Conservation (phyloP, 371 early-diverging fungal species). For the Mucor lusitanicus region DNA sequence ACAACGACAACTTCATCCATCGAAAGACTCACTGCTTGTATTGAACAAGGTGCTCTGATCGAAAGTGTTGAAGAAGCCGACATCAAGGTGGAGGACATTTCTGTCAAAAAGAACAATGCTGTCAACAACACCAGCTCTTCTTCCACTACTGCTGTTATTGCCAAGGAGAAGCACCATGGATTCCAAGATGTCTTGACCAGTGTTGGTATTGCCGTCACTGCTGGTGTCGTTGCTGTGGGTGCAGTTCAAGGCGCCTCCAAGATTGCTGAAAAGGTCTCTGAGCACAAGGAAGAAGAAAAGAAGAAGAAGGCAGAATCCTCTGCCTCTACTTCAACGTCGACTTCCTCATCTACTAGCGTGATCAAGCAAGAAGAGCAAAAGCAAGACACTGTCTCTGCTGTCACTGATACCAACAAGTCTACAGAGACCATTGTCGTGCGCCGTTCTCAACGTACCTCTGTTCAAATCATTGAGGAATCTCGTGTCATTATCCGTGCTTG, state of each 20-base stretch:
- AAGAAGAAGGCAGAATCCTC: neutral
- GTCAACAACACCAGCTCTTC: neutral
- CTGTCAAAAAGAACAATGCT: constrained; percentile 21
- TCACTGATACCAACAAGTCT: constrained; percentile 17
- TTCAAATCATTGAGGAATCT: constrained; percentile 32
- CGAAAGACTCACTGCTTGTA: constrained; percentile 20
- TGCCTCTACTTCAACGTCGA: neutral
- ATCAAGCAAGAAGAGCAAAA: constrained; percentile 1
- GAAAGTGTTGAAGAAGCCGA: constrained; percentile 30
- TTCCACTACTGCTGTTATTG: neutral
- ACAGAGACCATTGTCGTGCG: constrained; percentile 20
- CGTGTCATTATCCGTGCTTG: constrained; percentile 37
- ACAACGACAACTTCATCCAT: constrained; percentile 13
- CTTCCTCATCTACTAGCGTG: neutral
- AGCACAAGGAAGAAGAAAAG: neutral
- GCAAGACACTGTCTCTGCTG: constrained; percentile 7
- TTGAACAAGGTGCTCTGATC: constrained; percentile 30
- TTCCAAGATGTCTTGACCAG: constrained; percentile 20
- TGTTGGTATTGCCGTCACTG: constrained; percentile 26
- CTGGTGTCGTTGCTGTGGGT: constrained; percentile 19
- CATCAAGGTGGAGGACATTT: constrained; percentile 24
- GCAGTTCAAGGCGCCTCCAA: constrained; percentile 16
- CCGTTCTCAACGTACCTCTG: constrained; percentile 17
- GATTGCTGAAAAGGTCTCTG: constrained; percentile 16
- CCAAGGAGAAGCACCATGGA: constrained; percentile 14